These are phyloP conservation scores for Cucurbita argyrosperma DNA, from an alignment of 306 rosid genomes.

Conservation along the genomic window DNA sequence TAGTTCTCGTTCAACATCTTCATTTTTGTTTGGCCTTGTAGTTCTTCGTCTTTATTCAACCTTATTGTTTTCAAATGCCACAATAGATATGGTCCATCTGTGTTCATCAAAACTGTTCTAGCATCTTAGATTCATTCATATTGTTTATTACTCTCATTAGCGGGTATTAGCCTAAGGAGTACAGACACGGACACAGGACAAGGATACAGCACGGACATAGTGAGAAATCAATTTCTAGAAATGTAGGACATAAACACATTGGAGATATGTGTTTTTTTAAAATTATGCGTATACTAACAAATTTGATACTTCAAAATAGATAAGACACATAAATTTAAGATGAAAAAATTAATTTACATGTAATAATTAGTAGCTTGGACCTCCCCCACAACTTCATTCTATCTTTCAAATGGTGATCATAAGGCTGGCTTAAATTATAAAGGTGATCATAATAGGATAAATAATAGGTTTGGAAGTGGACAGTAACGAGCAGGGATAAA, in stretches of 20 bases:
- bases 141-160: too few relatives aligned
- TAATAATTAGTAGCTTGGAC: not conserved
- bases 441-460: too few relatives aligned
- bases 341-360: not conserved
- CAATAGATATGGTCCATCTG: too few relatives aligned
- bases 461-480: too few relatives aligned
- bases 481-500: too few relatives aligned
- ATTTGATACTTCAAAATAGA: not conserved
- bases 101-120: too few relatives aligned
- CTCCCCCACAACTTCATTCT: not conserved
- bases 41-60: too few relatives aligned
- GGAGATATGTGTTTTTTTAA: not conserved
- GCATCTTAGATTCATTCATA: too few relatives aligned
- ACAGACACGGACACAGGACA: not conserved
- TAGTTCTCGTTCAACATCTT: too few relatives aligned
- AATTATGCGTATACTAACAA: not conserved
- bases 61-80: too few relatives aligned
- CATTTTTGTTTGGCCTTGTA: too few relatives aligned
- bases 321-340: not conserved
- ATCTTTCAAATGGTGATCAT: not conserved
- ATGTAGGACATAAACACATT: not conserved
- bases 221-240: not conserved
- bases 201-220: not conserved
- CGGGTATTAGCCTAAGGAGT: not conserved
- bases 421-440: not conserved